phyloP scores from a whole-genome alignment of 768 basidiomycete genomes.

The Leccinum ochraceum region DNA sequence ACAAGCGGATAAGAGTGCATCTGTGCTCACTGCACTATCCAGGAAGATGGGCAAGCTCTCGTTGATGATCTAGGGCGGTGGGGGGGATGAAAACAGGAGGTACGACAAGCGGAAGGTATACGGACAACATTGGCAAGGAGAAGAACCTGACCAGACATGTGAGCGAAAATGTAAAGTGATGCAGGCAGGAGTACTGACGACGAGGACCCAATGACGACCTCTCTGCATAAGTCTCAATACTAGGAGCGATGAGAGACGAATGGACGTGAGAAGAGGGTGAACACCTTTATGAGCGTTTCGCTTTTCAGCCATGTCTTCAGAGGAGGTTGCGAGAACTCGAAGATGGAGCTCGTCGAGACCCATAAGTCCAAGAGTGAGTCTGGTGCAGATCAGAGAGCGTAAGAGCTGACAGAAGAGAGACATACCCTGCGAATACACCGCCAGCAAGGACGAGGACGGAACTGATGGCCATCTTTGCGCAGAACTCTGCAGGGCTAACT shows the following conservation, averaged over 20 bases:
- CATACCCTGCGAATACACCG: slow-evolving; percentile 89
- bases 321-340: slow-evolving; percentile 79
- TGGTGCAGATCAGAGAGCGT: slow-evolving; percentile 29
- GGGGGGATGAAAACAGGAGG: neutral
- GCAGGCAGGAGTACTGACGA: slow-evolving; percentile 47
- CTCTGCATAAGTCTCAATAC: slow-evolving; percentile 57
- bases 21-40: slow-evolving; percentile 58
- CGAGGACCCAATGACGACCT: slow-evolving; percentile 92
- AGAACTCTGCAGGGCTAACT: slow-evolving; percentile 65
- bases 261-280: neutral
- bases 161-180: slow-evolving; percentile 1
- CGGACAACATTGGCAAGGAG: slow-evolving; percentile 86
- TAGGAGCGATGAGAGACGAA: slow-evolving; percentile 23
- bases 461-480: slow-evolving; percentile 69
- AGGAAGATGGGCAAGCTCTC: slow-evolving; percentile 84
- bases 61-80: slow-evolving; percentile 62
- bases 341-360: slow-evolving; percentile 91
- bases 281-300: slow-evolving; percentile 70
- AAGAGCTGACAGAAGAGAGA: rapidly evolving
- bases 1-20: slow-evolving; percentile 50
- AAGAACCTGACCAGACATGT: slow-evolving; percentile 56
- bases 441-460: slow-evolving; percentile 74
- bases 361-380: slow-evolving; percentile 91
- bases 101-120: neutral
- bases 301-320: slow-evolving; percentile 69